Percentiles rank a stretch among this genome's conserved stretches.
phyloP scores from a whole-genome alignment of 2,329 filamentous ascomycete genomes.

The Ceratocystis destructans region DNA sequence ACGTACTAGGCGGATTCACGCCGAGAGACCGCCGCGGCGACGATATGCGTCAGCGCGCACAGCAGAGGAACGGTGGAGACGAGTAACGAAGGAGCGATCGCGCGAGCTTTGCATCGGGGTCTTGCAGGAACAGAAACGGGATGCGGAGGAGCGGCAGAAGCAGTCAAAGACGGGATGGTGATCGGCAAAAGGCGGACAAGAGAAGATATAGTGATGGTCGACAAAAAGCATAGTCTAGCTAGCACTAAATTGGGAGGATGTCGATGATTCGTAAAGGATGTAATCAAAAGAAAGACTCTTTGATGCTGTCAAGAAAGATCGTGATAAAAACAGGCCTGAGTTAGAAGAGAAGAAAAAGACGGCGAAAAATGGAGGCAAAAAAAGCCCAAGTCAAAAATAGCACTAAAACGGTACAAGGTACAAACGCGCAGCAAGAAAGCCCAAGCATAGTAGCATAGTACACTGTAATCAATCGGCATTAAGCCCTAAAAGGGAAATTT shows the following conservation, averaged over 20 bases:
- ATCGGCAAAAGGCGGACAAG: constrained; percentile 5
- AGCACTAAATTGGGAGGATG: neutral
- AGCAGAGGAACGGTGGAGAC: constrained; percentile 12
- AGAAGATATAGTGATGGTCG: constrained; percentile 6
- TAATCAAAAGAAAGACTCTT: neutral
- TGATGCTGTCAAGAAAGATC: neutral
- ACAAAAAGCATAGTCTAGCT: constrained; percentile 18
- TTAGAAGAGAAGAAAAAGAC: neutral
- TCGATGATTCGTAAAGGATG: neutral
- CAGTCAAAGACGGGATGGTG: constrained; percentile 9
- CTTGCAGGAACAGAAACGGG: constrained; percentile 11
- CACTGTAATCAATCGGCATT: neutral
- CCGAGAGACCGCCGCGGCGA: constrained; percentile 17
- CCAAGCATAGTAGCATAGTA: no score
- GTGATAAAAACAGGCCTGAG: constrained; percentile 1
- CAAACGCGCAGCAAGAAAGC: neutral
- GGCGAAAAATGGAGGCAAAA: constrained; percentile 21
- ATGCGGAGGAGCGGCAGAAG: neutral
- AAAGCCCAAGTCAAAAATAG: constrained; percentile 19
- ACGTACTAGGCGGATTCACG: constrained; percentile 16
- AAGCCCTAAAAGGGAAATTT: constrained; percentile 2
- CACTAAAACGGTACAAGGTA: constrained; percentile 8
- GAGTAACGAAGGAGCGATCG: constrained; percentile 7
- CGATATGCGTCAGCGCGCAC: constrained; percentile 19
- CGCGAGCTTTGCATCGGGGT: constrained; percentile 12